Evolutionary conservation across 768 basidiomycete species (phyloP), one percentile per base, ranked within the genome.

Genomic region (Lentinula sp.): DNA sequence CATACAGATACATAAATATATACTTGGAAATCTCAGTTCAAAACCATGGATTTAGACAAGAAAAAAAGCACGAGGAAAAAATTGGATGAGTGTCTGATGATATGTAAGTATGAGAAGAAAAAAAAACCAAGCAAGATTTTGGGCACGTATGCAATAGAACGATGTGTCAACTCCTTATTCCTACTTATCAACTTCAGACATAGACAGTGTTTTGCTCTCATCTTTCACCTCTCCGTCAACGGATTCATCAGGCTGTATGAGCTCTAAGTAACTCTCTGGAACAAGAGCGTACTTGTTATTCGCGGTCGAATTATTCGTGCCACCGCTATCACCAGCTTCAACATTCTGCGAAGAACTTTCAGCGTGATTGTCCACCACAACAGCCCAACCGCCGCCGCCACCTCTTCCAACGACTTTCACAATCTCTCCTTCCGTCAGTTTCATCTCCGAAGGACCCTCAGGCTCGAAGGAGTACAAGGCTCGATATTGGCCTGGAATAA

Each of bases 371-470:
- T 75, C 80, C 62, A 84, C 77, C 1, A 85, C 90, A 8, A 92
- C 85, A 0, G 88, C 90, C 91, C 90, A 91, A 15, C 57, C 43
- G 0, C 90, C 90, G 2, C 87, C 85, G 0, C 89, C 89, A 4
- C 90, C 89, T 52, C 89, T 68, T 9, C 89, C 89, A 3, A 91
- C 71, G 31, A 92, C 89, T 2, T 77, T 76, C 13, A 94, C 86
- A 51, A 89, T 64, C 73, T 93, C 89, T 50, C 87, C 92, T 71
- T 91, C 89, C 64, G 79, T 83, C 59, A 94, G 73, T 48, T 76
- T 77, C 89, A 93, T 91, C 82, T 95, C 93, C 37, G 89, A 88
- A 16, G 83, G 84, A 1, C 90, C 87, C 66, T 93, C 89, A 0
- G 89, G 88, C 62, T 86, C 85, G 64, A 95, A 93, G 4, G 84